phyloP scores from a whole-genome alignment of 1,284 basidiomycete genomes.

The Irpex sp. region DNA sequence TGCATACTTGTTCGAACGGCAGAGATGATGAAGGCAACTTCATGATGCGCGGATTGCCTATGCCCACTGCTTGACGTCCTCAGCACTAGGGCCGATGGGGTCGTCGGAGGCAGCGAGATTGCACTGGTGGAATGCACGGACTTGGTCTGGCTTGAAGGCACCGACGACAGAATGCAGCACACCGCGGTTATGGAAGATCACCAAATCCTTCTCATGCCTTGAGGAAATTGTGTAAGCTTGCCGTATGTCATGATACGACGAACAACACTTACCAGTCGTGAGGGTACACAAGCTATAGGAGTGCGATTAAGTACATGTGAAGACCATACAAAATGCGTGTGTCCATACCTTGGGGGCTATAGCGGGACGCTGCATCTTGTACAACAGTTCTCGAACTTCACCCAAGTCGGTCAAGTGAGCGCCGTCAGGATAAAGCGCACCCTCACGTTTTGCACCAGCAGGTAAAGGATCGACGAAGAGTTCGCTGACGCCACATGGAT shows the following conservation, averaged over 20 bases:
- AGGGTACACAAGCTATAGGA: conserved; percentile 52
- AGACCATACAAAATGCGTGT: background rate
- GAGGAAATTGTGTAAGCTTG: background rate
- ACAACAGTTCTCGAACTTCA: conserved; percentile 68
- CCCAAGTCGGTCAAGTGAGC: conserved; percentile 66
- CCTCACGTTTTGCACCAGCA: conserved; percentile 41
- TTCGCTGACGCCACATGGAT: conserved; percentile 60
- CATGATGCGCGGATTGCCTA: conserved; percentile 22
- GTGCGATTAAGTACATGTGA: background rate
- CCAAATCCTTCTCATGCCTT: conserved; percentile 57
- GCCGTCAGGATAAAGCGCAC: conserved; percentile 72
- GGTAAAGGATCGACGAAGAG: conserved; percentile 65
- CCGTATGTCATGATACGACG: background rate
- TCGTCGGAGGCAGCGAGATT: conserved; percentile 76
- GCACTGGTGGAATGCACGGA: conserved; percentile 80
- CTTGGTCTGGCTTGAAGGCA: conserved; percentile 64
- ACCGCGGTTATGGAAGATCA: conserved; percentile 75
- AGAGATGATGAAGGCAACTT: background rate
- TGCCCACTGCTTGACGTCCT: conserved; percentile 62
- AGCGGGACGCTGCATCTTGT: conserved; percentile 78
- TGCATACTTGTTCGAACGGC: background rate
- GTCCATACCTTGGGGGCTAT: conserved; percentile 60
- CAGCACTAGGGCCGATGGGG: conserved; percentile 58
- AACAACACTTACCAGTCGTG: conserved; percentile 50
- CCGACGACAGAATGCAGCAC: conserved; percentile 78